phyloP scores from a whole-genome alignment of 2,329 filamentous ascomycete genomes.

The Colletotrichum tabaci region DNA sequence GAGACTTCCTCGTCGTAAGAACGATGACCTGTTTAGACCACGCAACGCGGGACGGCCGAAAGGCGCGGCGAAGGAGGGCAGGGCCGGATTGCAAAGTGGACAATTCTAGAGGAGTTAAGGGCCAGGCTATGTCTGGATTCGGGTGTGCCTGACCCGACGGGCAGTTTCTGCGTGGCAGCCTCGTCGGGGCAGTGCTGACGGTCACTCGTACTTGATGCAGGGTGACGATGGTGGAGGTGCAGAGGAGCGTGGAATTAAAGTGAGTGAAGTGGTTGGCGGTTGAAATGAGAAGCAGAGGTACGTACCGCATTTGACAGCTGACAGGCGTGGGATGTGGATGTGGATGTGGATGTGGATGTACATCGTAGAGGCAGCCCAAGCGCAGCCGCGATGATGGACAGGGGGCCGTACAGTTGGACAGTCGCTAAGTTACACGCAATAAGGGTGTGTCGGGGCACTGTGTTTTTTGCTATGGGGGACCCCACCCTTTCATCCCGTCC shows the following conservation, averaged over 20 bases:
- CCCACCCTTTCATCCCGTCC: neutral
- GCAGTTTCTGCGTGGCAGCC: neutral
- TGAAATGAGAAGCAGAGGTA: neutral
- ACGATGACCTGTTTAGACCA: neutral
- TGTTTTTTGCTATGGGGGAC: too few species aligned
- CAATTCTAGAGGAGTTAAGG: neutral
- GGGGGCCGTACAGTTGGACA: neutral
- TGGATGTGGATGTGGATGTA: slow-evolving; percentile 23
- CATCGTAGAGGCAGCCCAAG: slow-evolving; percentile 29
- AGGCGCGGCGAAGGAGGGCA: neutral
- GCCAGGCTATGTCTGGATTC: neutral
- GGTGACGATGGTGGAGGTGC: neutral
- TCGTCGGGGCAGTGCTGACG: slow-evolving; percentile 9
- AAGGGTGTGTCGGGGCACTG: too few species aligned
- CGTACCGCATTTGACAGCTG: slow-evolving; percentile 16
- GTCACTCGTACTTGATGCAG: neutral
- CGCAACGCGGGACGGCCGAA: neutral
- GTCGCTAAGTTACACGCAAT: too few species aligned
- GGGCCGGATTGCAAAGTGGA: neutral
- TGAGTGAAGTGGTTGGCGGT: neutral
- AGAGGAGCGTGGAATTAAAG: neutral
- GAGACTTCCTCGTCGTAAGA: neutral
- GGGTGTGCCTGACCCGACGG: neutral
- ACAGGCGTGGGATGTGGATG: slow-evolving; percentile 12
- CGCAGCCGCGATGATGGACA: slow-evolving; percentile 32